Evolutionary conservation across 2,329 filamentous ascomycete species (phyloP).

Genomic region (Cadophora luteo-olivacea): DNA sequence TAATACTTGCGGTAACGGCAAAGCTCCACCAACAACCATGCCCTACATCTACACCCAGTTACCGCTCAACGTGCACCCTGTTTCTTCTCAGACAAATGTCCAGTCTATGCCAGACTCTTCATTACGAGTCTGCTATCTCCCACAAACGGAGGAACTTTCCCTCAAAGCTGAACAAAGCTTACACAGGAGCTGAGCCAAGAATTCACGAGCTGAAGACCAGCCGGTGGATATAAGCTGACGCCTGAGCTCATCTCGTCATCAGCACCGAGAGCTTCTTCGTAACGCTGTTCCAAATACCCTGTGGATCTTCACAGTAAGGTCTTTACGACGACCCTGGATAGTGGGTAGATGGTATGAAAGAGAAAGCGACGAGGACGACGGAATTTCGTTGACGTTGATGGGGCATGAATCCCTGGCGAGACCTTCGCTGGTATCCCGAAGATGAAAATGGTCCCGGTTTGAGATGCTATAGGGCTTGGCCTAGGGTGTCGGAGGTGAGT

Average conservation of each 20-base stretch:
- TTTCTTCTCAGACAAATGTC: too few relatives aligned
- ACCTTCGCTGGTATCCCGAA: too few relatives aligned
- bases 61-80: too few relatives aligned
- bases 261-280: background rate
- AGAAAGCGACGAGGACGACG: background rate
- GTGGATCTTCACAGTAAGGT: background rate
- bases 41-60: too few relatives aligned
- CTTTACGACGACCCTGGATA: background rate
- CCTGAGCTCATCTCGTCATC: background rate
- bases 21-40: too few relatives aligned
- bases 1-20: too few relatives aligned
- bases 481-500: too few relatives aligned
- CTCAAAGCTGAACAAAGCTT: conserved; percentile 3
- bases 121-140: too few relatives aligned
- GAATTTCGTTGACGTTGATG: background rate
- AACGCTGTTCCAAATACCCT: too few relatives aligned
- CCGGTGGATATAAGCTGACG: conserved; percentile 9
- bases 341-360: background rate
- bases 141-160: background rate
- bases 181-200: background rate
- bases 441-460: background rate
- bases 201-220: background rate
- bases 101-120: too few relatives aligned
- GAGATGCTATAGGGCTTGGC: background rate
- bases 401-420: too few relatives aligned